Conservation (phyloP, 208 protist species). For the Leishmania lainsoni region DNA sequence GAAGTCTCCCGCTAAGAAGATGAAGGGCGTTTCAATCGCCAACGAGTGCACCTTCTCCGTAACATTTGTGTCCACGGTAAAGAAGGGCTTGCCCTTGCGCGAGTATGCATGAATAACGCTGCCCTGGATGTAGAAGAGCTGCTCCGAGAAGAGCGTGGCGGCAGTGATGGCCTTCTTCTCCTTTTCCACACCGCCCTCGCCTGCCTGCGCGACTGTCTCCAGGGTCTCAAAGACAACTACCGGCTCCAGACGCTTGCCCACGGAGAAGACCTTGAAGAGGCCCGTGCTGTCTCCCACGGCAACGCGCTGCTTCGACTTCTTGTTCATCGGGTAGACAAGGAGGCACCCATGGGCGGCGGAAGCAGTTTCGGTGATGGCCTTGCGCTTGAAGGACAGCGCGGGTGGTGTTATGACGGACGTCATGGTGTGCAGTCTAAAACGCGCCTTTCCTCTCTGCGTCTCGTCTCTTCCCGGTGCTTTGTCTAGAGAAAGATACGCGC, state of each 20-base stretch:
- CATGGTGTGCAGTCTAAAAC: neutral
- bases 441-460: neutral
- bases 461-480: neutral
- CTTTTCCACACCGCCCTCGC: constrained; percentile 5
- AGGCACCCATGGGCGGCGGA: constrained; percentile 56
- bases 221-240: constrained; percentile 55
- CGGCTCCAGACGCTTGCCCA: constrained; percentile 56
- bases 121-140: constrained; percentile 82
- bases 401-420: constrained; percentile 3
- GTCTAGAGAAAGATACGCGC: neutral
- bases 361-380: constrained; percentile 42
- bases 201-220: constrained; percentile 27
- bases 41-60: constrained; percentile 77
- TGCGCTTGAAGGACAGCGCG: constrained; percentile 33
- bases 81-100: constrained; percentile 84
- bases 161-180: constrained; percentile 54
- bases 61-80: constrained; percentile 81
- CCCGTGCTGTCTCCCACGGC: constrained; percentile 73
- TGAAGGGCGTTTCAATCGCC: constrained; percentile 76
- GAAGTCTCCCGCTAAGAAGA: constrained; percentile 84
- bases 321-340: constrained; percentile 72
- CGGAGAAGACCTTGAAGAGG: constrained; percentile 52
- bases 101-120: constrained; percentile 79
- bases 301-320: constrained; percentile 79
- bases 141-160: constrained; percentile 71